Base-by-base conservation (phyloP, 2,329 filamentous ascomycete species). In the Escovopsis weberi region DNA sequence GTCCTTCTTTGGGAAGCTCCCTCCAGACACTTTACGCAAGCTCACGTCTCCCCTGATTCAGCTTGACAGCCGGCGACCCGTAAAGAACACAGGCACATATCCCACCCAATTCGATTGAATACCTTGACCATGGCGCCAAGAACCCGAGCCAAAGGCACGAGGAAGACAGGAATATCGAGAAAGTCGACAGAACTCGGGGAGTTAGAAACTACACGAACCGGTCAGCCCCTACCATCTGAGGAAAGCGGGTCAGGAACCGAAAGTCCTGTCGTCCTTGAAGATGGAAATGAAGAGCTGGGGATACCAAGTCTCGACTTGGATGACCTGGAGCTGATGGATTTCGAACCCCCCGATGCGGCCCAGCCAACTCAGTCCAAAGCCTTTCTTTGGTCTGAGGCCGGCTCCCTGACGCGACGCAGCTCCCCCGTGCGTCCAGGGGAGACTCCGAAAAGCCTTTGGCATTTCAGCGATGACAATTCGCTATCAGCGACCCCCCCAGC, bases 161-260 rank as follows among this genome's bases (percentile, higher is more conserved):
- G 32, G 28, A 2, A 26, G 18, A 11, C 40, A 23, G 23, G 39
- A 8, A 15, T 40, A 5, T 49, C 46, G 32, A 45, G 43, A 18
- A 47, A 43, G 12, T 12, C 48, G 10, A 50, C 50, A 0, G 43
- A 51, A 34, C 51, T 63, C 15, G 51, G 53, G 2, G 45, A 62
- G 41, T 51, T 63, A 3, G 58, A 62, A 6, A 59, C 57, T 2
- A 60, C 59, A 6, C 57, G 59, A 5, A 60, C 54, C 1, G 53
- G 48, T n/a, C 54, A 44, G 9, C 48, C 52, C 38, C 39, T 51
- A 44, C 12, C 40, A 9, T 9, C 12, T 4, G 18, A 37, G 19
- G 23, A n/a, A 28, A 33, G 3, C n/a, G 18, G 36, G 38, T 30
- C 23, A 12, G 8, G 15, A 12, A 19, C n/a, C 18, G n/a, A 3